Conservation (phyloP, 371 early-diverging fungal genomes). For the Saksenaea oblongispora region DNA sequence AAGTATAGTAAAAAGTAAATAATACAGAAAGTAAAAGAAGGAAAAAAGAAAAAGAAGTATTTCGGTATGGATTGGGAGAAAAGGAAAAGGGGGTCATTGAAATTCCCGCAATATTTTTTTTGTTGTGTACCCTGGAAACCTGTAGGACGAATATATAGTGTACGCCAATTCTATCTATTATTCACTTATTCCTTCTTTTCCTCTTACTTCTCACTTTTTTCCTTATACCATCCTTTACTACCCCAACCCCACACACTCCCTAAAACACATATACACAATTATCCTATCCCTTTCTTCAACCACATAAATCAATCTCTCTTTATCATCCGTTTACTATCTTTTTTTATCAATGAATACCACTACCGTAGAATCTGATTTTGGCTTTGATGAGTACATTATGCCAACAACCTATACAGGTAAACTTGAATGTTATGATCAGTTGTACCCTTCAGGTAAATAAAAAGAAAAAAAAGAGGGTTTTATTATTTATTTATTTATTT, state of each 20-base stretch:
- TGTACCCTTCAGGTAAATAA: constrained; percentile 42
- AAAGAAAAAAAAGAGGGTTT: not conserved
- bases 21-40: not conserved
- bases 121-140: not conserved
- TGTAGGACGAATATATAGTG: not conserved
- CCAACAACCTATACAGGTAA: constrained; percentile 40
- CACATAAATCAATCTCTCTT: not conserved
- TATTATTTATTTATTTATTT: not conserved
- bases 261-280: not conserved
- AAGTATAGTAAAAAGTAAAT: not conserved
- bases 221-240: not conserved
- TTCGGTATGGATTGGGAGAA: not conserved
- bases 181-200: not conserved
- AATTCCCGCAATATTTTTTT: constrained; percentile 4
- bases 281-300: not conserved
- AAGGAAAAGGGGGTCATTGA: not conserved
- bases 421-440: constrained; percentile 40
- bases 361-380: constrained; percentile 34
- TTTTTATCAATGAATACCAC: constrained; percentile 12
- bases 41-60: not conserved
- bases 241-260: constrained; percentile 5
- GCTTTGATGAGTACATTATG: constrained; percentile 55
- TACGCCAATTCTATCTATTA: not conserved
- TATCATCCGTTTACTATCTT: not conserved
- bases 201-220: too few species aligned